Percentiles rank a stretch among this genome's conserved stretches.
phyloP scores from a whole-genome alignment of 495 filamentous ascomycete genomes.

The Aspergillus affinis region DNA sequence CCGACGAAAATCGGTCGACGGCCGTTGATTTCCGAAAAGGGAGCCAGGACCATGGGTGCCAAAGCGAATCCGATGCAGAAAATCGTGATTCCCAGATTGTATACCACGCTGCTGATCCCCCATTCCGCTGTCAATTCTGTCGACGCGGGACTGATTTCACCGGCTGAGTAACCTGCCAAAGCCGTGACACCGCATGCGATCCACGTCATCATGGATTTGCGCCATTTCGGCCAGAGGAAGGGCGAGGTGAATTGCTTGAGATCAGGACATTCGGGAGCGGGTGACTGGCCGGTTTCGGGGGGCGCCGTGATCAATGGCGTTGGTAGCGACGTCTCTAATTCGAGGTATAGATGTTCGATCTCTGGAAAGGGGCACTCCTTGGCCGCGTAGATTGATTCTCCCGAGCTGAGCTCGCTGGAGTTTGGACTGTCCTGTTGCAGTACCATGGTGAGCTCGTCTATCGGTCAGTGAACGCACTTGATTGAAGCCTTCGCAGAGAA shows the following conservation, averaged over 20 bases:
- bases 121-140: slow-evolving; percentile 62
- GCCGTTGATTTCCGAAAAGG: slow-evolving; percentile 86
- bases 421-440: not conserved
- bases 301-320: slow-evolving; percentile 47
- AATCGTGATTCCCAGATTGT: slow-evolving; percentile 74
- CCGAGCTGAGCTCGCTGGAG: slow-evolving; percentile 8
- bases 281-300: slow-evolving; percentile 30
- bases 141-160: slow-evolving; percentile 71
- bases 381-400: not conserved
- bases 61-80: slow-evolving; percentile 83
- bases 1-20: slow-evolving; percentile 77
- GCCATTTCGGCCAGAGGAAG: slow-evolving; percentile 66
- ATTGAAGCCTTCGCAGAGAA: not conserved
- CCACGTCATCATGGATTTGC: slow-evolving; percentile 71
- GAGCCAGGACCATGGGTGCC: slow-evolving; percentile 88
- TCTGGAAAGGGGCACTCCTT: slow-evolving; percentile 16
- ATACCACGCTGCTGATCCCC: slow-evolving; percentile 60
- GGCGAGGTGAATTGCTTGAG: slow-evolving; percentile 69
- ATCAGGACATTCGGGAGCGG: slow-evolving; percentile 58
- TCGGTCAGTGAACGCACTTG: not conserved
- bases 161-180: slow-evolving; percentile 78
- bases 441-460: not conserved
- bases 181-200: slow-evolving; percentile 74
- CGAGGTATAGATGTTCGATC: slow-evolving; percentile 71
- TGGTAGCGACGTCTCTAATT: slow-evolving; percentile 67